These are phyloP conservation scores for Polyporus tsugae DNA, from an alignment of 1,284 basidiomycete species.

Conservation along the genomic window DNA sequence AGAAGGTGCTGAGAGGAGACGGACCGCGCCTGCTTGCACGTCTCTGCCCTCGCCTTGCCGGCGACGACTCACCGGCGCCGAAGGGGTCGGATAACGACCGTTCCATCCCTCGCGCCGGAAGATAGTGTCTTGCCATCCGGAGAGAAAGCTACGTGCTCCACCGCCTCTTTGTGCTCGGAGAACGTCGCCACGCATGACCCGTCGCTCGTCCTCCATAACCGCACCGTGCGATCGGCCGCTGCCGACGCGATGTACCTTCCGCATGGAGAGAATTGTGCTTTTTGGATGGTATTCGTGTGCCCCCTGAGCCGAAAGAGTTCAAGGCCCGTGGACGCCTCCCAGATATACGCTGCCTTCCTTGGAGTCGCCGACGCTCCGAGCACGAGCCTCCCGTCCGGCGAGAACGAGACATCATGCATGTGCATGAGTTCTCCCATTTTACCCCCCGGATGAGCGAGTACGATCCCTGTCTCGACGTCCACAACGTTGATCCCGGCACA, in stretches of 20 bases:
- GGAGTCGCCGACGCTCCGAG: no score
- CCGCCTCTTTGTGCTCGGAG: no score
- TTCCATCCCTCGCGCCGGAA: not conserved
- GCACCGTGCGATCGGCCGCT: not conserved
- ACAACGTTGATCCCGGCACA: not conserved
- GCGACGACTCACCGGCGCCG: no score
- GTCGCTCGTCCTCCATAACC: not conserved
- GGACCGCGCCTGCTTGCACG: no score
- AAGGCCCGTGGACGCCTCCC: not conserved
- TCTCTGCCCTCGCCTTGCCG: no score
- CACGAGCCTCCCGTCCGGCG: constrained; percentile 3
- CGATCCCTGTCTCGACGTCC: not conserved
- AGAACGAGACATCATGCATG: not conserved
- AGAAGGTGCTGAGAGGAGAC: no score
- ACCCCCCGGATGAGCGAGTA: no score
- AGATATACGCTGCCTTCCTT: not conserved
- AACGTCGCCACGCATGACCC: not conserved
- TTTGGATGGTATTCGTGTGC: not conserved
- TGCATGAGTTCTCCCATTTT: not conserved
- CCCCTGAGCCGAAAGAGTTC: not conserved
- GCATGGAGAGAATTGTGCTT: not conserved
- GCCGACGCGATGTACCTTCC: not conserved
- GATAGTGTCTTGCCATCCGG: not conserved
- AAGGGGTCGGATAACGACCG: not conserved
- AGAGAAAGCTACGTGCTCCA: not conserved